Base-by-base conservation (phyloP, 2,329 filamentous ascomycete genomes). In the Pochonia chlamydosporia region DNA sequence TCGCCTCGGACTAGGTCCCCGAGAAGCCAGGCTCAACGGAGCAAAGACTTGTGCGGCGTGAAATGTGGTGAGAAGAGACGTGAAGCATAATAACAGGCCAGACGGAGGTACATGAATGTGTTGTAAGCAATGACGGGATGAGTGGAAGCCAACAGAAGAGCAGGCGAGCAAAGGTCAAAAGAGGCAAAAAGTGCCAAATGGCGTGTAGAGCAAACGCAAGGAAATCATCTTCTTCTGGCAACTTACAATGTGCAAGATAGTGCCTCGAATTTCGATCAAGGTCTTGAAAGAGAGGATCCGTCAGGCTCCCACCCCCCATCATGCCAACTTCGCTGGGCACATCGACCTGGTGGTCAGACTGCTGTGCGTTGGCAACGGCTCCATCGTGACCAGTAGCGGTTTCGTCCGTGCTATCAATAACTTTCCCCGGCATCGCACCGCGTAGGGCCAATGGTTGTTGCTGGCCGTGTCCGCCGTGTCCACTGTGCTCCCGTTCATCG, bases 211-310 rank as follows among this genome's bases (percentile, higher is more conserved):
- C n/a, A 35, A 21, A 8, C n/a, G 25, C 9, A 14, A 23, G 11
- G n/a, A 24, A 21, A 11, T 40, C 20, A 9, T 37, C 18, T 37
- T 37, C 16, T 20, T 18, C 30, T 8, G 31, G 21, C 16, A 3
- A 65, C 72, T 59, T 59, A 78, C 75, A 79, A 49, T 79, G 74
- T 31, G 68, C 63, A 36, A 78, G 61, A 57, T 79, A 78, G 52
- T 67, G 65, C 49, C 73, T 63, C 24, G 71, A 70, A 37, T 63
- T 64, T 18, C 52, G 61, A 52, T 72, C 69, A 37, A 82, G 68
- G 52, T 78, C 73, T 53, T 79, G 74, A 48, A 81, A 69, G 40
- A 81, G 54, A 11, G 79, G 79, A 57, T 82, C 79, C 24, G 73
- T 67, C 42, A 79, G 62, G 25, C 67, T 58, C 14, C 56, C 49